Evolutionary conservation across 768 basidiomycete species (phyloP).

Genomic region (Lactarius deliciosus): DNA sequence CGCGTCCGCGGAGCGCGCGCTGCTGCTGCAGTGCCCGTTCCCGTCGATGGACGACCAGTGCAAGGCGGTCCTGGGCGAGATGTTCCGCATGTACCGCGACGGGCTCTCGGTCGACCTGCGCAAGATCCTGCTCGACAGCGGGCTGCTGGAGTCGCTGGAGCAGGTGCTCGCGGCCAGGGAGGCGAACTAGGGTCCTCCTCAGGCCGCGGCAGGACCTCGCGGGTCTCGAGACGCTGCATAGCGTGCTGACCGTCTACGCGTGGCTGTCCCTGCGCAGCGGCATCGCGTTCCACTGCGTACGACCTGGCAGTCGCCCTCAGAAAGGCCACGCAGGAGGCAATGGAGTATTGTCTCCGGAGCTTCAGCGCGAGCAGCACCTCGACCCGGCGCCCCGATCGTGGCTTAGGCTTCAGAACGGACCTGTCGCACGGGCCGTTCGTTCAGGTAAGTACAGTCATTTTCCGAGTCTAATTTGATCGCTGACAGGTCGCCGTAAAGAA

Average conservation of each 20-base stretch:
- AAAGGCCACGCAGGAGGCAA: conserved; percentile 56
- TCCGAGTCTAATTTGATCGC: not conserved
- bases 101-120: conserved; percentile 46
- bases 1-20: conserved; percentile 45
- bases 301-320: conserved; percentile 54
- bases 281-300: conserved; percentile 63
- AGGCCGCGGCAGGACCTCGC: conserved; percentile 25
- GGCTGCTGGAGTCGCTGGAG: conserved; percentile 44
- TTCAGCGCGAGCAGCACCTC: not conserved
- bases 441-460: not conserved
- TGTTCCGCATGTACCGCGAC: conserved; percentile 46
- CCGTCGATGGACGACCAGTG: conserved; percentile 47
- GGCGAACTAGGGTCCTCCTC: conserved; percentile 25
- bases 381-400: not conserved
- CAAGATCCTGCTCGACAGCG: conserved; percentile 38
- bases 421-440: not conserved
- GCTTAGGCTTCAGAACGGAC: not conserved
- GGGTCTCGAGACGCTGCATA: conserved; percentile 73
- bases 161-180: conserved; percentile 40
- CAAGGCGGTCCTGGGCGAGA: conserved; percentile 38
- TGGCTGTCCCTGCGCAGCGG: conserved; percentile 79
- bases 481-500: not conserved
- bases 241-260: conserved; percentile 70
- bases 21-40: conserved; percentile 53
- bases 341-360: conserved; percentile 58